Conservation (phyloP, 2,329 filamentous ascomycete species). For the Exophiala mesophila region DNA sequence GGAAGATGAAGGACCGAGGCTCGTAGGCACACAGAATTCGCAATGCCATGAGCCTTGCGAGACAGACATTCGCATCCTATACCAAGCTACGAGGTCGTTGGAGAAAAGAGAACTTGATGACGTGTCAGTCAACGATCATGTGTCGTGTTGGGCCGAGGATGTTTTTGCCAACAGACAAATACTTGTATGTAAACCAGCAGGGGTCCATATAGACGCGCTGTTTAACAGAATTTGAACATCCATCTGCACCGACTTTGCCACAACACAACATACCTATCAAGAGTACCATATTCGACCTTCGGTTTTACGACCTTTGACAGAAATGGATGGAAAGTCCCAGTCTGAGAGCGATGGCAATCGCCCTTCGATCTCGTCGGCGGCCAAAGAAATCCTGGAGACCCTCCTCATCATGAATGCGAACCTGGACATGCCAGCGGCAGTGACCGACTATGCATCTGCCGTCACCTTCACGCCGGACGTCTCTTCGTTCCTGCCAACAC, state of each 20-base stretch:
- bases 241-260: neutral
- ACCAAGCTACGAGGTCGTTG: conserved; percentile 1
- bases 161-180: neutral
- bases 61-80: neutral
- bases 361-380: conserved; percentile 2
- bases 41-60: conserved; percentile 1
- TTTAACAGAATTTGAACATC: neutral
- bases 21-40: neutral
- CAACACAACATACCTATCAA: neutral
- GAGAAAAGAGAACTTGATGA: neutral
- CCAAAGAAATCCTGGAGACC: conserved; percentile 1
- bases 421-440: conserved; percentile 3
- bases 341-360: conserved; percentile 1
- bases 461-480: conserved; percentile 4
- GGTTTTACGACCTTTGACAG: neutral
- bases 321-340: conserved; percentile 3
- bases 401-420: conserved; percentile 2
- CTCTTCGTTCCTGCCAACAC: conserved; percentile 2
- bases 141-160: conserved; percentile 1
- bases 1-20: neutral
- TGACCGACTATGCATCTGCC: conserved; percentile 3
- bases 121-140: neutral
- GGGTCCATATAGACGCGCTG: neutral
- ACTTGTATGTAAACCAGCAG: conserved; percentile 1
- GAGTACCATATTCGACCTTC: conserved; percentile 1